Evolutionary conservation across 345 rosid species (phyloP).

Genomic region (Passiflora organensis): DNA sequence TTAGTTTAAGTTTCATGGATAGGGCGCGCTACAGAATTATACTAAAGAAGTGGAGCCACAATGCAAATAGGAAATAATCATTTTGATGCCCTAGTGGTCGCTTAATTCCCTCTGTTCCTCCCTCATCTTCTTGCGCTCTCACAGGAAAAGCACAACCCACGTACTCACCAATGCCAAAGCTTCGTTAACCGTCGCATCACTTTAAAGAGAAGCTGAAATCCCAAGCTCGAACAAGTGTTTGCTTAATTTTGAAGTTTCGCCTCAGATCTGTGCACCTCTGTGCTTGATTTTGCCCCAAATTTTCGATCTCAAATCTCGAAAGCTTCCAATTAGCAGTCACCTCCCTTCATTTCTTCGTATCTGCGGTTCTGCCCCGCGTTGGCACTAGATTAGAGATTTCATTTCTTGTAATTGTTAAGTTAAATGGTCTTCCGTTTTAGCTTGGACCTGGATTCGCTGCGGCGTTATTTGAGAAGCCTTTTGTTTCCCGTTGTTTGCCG

Average conservation of each 20-base stretch:
- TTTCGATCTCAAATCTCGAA: conserved; percentile 25
- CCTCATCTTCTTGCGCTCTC: neutral
- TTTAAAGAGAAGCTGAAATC: neutral
- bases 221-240: neutral
- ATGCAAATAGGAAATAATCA: conserved; percentile 8
- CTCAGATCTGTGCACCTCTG: conserved; percentile 31
- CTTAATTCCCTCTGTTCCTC: too few relatives aligned
- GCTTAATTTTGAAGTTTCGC: neutral
- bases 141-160: neutral
- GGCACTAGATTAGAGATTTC: neutral
- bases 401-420: neutral
- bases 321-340: neutral
- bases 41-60: neutral
- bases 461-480: neutral
- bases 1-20: too few relatives aligned
- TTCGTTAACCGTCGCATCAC: neutral
- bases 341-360: neutral
- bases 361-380: neutral
- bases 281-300: conserved; percentile 14
- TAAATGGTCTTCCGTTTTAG: neutral
- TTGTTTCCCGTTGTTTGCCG: neutral
- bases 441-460: too few relatives aligned
- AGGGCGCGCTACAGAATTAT: neutral
- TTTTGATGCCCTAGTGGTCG: conserved; percentile 18
- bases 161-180: neutral